Evolutionary conservation across 257 asterid genomes (phyloP).

Genomic region (Echites panduratus): DNA sequence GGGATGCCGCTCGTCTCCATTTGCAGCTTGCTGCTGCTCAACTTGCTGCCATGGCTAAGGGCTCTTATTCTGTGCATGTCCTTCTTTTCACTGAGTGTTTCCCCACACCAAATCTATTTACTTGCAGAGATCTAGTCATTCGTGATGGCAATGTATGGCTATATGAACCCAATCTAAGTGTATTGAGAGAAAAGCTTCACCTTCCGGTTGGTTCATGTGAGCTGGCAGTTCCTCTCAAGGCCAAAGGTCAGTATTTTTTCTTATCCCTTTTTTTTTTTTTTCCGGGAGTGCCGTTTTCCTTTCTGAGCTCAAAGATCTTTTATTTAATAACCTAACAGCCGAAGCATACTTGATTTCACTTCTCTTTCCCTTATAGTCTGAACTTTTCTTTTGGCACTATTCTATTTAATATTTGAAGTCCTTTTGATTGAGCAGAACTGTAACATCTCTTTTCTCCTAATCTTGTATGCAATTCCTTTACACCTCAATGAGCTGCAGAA

Average conservation of each 20-base stretch:
- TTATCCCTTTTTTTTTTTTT: not conserved
- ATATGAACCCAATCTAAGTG: constrained; percentile 57
- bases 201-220: constrained; percentile 95
- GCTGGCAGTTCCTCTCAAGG: constrained; percentile 71
- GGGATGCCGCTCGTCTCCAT: constrained; percentile 84
- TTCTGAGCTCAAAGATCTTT: no score
- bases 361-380: not conserved
- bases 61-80: constrained; percentile 58
- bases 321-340: not conserved
- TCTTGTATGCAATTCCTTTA: not conserved
- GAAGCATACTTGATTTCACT: not conserved
- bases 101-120: constrained; percentile 79
- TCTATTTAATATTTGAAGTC: not conserved
- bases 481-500: not conserved
- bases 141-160: constrained; percentile 76
- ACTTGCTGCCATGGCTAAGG: constrained; percentile 67
- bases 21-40: constrained; percentile 81
- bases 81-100: constrained; percentile 73
- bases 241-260: constrained; percentile 51
- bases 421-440: not conserved
- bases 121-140: constrained; percentile 68
- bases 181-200: constrained; percentile 61
- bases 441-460: not conserved
- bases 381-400: not conserved
- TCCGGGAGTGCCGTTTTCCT: not conserved